Conservation (phyloP, 768 basidiomycete species). For the Boletus subcaerulescens region DNA sequence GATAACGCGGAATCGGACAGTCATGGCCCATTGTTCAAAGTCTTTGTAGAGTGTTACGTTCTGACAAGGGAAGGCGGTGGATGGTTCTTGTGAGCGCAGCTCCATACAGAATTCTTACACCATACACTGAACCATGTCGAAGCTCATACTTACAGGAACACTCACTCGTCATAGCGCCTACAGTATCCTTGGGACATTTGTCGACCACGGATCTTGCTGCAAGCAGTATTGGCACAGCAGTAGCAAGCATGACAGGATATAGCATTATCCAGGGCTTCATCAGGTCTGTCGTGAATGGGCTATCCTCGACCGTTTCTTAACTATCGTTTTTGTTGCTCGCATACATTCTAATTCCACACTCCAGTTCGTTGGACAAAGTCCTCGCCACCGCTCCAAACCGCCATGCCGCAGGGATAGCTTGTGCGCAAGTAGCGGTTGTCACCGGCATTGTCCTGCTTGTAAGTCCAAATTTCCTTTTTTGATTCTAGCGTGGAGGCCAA, state of each 20-base stretch:
- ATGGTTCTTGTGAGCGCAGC: conserved; percentile 20
- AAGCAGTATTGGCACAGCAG: conserved; percentile 40
- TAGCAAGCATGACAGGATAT: conserved; percentile 41
- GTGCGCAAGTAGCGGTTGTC: conserved; percentile 19
- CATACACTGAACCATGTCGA: conserved; percentile 1
- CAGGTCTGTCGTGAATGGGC: conserved; percentile 34
- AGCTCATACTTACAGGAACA: conserved; percentile 23
- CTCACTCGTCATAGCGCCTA: conserved; percentile 23
- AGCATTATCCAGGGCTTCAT: conserved; percentile 38
- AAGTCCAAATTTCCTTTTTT: background rate
- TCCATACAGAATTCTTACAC: background rate
- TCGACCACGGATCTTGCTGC: conserved; percentile 53
- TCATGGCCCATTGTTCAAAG: conserved; percentile 5
- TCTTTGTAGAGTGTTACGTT: conserved; percentile 19
- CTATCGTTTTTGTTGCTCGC: background rate
- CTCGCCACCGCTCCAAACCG: conserved; percentile 12
- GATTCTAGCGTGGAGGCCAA: background rate
- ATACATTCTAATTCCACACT: conserved; percentile 11
- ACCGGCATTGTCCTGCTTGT: conserved; percentile 25
- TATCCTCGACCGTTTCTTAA: background rate
- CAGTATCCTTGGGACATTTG: conserved; percentile 49
- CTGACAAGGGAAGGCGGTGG: conserved; percentile 22
- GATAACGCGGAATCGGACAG: conserved; percentile 14
- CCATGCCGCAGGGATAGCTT: conserved; percentile 15
- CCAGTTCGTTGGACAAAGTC: conserved; percentile 21